These are phyloP conservation scores for Scutellaria galericulata DNA, from an alignment of 257 asterid genomes.

Conservation along the genomic window DNA sequence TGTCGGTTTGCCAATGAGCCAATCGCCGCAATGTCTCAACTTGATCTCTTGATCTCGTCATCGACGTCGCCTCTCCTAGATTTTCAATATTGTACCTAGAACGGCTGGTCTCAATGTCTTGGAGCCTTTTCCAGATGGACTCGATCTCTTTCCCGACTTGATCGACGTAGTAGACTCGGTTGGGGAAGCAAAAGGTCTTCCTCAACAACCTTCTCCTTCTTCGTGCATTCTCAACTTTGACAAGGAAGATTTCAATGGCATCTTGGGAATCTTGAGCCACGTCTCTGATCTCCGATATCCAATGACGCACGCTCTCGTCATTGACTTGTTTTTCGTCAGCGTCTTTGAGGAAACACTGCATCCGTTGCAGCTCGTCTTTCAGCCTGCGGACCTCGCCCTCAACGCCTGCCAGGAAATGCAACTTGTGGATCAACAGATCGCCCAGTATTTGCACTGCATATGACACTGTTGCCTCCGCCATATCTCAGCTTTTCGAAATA, in stretches of 20 bases:
- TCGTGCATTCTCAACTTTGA: too few relatives aligned
- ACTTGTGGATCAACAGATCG: background rate
- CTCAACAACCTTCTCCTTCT: background rate
- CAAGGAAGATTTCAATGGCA: background rate
- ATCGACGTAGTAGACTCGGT: background rate
- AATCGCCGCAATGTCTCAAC: background rate
- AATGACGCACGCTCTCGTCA: background rate
- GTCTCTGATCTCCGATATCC: slow-evolving; percentile 22
- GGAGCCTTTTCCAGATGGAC: background rate
- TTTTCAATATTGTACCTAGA: background rate
- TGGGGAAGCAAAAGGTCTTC: background rate
- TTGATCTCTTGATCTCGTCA: background rate
- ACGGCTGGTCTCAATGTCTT: background rate
- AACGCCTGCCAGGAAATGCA: background rate
- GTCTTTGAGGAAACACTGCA: slow-evolving; percentile 12
- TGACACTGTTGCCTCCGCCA: too few relatives aligned
- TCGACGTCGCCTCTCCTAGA: background rate
- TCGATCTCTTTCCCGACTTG: background rate
- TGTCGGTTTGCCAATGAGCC: too few relatives aligned
- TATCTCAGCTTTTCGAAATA: too few relatives aligned
- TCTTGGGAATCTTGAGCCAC: slow-evolving; percentile 5
- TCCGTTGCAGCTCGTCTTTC: slow-evolving; percentile 11
- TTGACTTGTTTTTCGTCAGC: background rate
- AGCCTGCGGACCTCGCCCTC: background rate
- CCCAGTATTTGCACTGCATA: background rate